These are phyloP conservation scores for Loxodes magnus DNA, from an alignment of 73 alveolate species.

Conservation along the genomic window DNA sequence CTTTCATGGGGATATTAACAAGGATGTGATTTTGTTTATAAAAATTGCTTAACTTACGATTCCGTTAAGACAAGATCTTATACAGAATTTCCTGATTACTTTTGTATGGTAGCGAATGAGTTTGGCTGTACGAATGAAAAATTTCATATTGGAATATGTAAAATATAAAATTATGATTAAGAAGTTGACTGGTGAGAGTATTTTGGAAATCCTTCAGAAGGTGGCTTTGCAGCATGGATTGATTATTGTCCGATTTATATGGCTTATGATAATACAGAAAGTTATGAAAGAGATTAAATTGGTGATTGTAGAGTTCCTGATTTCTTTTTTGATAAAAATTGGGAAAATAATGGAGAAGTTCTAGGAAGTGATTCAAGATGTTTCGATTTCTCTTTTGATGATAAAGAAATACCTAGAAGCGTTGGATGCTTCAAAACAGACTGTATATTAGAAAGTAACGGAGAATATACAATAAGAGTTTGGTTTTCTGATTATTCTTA, in stretches of 20 bases:
- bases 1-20: neutral
- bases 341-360: no score
- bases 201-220: constrained; percentile 3
- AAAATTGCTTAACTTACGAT: neutral
- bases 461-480: neutral
- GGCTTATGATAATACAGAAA: no score
- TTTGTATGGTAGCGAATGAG: neutral
- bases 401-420: neutral
- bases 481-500: neutral
- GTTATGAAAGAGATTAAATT: no score
- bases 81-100: neutral
- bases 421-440: constrained; percentile 1
- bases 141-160: constrained; percentile 7
- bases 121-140: neutral
- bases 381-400: no score
- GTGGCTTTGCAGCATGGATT: constrained; percentile 1
- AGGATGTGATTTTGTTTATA: constrained; percentile 8
- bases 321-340: no score
- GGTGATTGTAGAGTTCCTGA: no score
- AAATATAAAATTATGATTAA: neutral
- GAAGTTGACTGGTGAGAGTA: constrained; percentile 5
- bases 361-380: no score
- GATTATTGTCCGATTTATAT: constrained; percentile 10
- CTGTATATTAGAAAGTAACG: neutral
- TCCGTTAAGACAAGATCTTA: no score